Evolutionary conservation across 129 eudicot species (phyloP).

Genomic region (carrot (Daucus carota)): DH1_v3.0 NC_030387.2:39445001-39445500

Average conservation of each 20-base stretch:
- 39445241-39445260: slow-evolving; percentile 43
- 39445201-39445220: slow-evolving; percentile 55
- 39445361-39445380: slow-evolving; percentile 28
- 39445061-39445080: slow-evolving; percentile 51
- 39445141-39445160: slow-evolving; percentile 28
- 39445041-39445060: slow-evolving; percentile 44
- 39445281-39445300: slow-evolving; percentile 26
- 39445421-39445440: slow-evolving; percentile 24
- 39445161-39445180: slow-evolving; percentile 34
- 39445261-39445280: slow-evolving; percentile 36
- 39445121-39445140: slow-evolving; percentile 37
- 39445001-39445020: slow-evolving; percentile 38
- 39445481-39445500: slow-evolving; percentile 42
- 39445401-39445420: slow-evolving; percentile 24
- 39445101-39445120: slow-evolving; percentile 43
- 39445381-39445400: slow-evolving; percentile 41
- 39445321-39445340: slow-evolving; percentile 17
- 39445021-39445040: slow-evolving; percentile 41
- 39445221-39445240: slow-evolving; percentile 48
- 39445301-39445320: slow-evolving; percentile 19
- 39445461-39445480: slow-evolving; percentile 17
- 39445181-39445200: slow-evolving; percentile 73
- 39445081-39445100: slow-evolving; percentile 63
- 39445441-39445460: slow-evolving; percentile 22
- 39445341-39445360: slow-evolving; percentile 29